These are phyloP conservation scores for Sphagnum tenellum DNA, from an alignment of 225 moss, liverwort and hornwort genomes.

Conservation along the genomic window DNA sequence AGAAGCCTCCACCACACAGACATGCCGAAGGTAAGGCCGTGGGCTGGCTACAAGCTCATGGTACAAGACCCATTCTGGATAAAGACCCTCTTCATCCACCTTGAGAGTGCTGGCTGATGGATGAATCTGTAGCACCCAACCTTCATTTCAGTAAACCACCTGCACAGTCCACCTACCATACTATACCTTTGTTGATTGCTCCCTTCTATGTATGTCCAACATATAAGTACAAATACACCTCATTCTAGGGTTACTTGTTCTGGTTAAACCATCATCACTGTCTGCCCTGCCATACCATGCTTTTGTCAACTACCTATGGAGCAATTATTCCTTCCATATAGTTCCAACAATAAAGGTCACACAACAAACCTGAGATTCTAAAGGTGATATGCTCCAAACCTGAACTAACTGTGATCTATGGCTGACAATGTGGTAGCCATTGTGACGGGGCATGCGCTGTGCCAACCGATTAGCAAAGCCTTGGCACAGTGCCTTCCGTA, in stretches of 20 bases:
- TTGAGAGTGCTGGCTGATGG: conserved; percentile 65
- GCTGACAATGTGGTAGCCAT: conserved; percentile 73
- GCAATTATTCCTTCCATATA: no score
- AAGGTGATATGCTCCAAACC: conserved; percentile 11
- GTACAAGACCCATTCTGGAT: conserved; percentile 96
- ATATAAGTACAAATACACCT: not conserved
- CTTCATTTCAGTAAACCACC: not conserved
- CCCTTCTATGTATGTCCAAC: not conserved
- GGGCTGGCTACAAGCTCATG: conserved; percentile 83
- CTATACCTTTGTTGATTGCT: not conserved
- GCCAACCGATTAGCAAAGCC: conserved; percentile 85
- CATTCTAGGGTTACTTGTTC: not conserved
- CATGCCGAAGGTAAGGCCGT: conserved; percentile 76
- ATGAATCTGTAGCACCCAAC: conserved; percentile 42
- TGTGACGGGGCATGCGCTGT: conserved; percentile 81
- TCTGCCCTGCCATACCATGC: no score
- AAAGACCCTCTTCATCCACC: conserved; percentile 83
- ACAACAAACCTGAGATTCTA: not conserved
- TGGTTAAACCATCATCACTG: no score
- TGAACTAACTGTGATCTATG: conserved; percentile 90
- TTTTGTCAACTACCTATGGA: no score
- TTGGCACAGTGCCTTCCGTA: conserved; percentile 83
- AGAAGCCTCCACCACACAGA: conserved; percentile 74
- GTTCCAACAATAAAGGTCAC: no score
- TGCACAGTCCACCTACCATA: no score